phyloP scores from a whole-genome alignment of 2,329 filamentous ascomycete genomes.

The Nannizziopsis arthrosporioides region DNA sequence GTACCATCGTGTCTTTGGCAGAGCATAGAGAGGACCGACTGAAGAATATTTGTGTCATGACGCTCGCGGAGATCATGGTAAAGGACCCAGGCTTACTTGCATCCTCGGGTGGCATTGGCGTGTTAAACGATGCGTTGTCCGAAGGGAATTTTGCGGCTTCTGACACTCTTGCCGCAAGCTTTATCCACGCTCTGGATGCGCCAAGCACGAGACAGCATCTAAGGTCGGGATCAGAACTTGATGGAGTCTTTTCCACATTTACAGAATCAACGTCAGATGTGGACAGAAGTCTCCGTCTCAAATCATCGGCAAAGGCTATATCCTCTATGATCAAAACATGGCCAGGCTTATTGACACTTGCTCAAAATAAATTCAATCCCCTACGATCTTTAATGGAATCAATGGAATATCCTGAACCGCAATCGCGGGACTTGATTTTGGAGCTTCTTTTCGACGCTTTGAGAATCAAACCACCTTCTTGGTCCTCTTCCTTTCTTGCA shows the following conservation, averaged over 20 bases:
- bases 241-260: conserved; percentile 81
- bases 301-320: conserved; percentile 85
- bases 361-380: conserved; percentile 76
- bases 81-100: conserved; percentile 72
- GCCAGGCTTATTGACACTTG: conserved; percentile 79
- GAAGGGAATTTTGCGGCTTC: conserved; percentile 89
- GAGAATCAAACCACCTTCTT: conserved; percentile 83
- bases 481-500: conserved; percentile 91
- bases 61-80: conserved; percentile 79
- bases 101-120: conserved; percentile 69
- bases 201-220: conserved; percentile 70
- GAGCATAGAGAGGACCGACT: conserved; percentile 77
- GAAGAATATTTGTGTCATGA: conserved; percentile 82
- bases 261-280: conserved; percentile 60
- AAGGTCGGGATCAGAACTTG: conserved; percentile 78
- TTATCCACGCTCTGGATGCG: conserved; percentile 78
- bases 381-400: conserved; percentile 67
- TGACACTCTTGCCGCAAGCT: conserved; percentile 75
- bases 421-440: conserved; percentile 62
- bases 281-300: conserved; percentile 53
- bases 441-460: conserved; percentile 76
- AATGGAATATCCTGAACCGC: conserved; percentile 46
- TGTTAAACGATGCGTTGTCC: conserved; percentile 80
- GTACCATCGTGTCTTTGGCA: conserved; percentile 82
- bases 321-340: conserved; percentile 83